phyloP scores from a whole-genome alignment of 2,329 filamentous ascomycete species.

The Nemania serpens region DNA sequence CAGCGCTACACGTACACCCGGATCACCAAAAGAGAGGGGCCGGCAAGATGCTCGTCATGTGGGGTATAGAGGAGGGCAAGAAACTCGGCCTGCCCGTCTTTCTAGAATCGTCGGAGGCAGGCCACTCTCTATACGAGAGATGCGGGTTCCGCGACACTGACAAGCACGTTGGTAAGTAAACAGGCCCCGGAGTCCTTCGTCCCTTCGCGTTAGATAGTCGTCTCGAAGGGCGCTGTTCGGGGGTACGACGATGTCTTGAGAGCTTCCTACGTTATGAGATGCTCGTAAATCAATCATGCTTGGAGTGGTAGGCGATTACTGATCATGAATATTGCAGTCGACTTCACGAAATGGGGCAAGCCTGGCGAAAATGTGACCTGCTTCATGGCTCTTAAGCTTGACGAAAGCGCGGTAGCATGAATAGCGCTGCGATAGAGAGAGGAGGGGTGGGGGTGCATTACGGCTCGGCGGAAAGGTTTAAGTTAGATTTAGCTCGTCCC shows the following conservation, averaged over 20 bases:
- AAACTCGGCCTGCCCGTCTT: slow-evolving; percentile 42
- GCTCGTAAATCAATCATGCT: too few relatives aligned
- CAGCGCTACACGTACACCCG: slow-evolving; percentile 47
- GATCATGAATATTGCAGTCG: slow-evolving; percentile 20
- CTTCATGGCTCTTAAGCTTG: slow-evolving; percentile 25
- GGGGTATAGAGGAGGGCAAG: slow-evolving; percentile 45
- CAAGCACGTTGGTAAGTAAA: slow-evolving; percentile 19
- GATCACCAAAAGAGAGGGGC: slow-evolving; percentile 48
- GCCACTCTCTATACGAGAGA: slow-evolving; percentile 45
- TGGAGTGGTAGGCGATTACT: not conserved
- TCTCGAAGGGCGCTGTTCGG: too few relatives aligned
- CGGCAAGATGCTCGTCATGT: slow-evolving; percentile 45
- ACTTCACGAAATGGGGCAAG: slow-evolving; percentile 41
- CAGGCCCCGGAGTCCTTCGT: too few relatives aligned
- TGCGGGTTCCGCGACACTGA: slow-evolving; percentile 47
- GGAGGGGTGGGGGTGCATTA: not conserved
- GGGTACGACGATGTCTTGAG: too few relatives aligned
- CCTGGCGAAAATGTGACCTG: slow-evolving; percentile 4
- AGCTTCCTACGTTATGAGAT: not conserved
- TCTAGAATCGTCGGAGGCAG: slow-evolving; percentile 45
- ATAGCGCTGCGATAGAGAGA: not conserved
- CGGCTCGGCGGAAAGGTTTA: too few relatives aligned
- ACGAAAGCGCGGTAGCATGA: too few relatives aligned
- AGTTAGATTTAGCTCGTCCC: too few relatives aligned
- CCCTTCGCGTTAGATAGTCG: too few relatives aligned